Percentiles rank a stretch among this genome's conserved stretches.
Evolutionary conservation across 257 asterid species (phyloP).

Genomic region (Rhazya stricta): DNA sequence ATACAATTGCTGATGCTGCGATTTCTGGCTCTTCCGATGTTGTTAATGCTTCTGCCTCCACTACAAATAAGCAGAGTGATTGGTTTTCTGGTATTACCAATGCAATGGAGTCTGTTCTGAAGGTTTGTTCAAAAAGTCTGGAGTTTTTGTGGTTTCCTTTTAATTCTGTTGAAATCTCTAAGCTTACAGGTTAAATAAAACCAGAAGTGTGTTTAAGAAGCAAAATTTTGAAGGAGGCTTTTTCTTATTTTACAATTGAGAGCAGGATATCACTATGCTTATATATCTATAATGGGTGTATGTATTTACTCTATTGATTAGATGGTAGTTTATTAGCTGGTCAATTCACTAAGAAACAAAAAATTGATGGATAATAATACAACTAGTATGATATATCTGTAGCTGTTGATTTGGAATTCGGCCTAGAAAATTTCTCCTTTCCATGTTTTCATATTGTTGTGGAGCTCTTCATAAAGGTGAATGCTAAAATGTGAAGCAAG

Average conservation of each 20-base stretch:
- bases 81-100: conserved; percentile 96
- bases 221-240: not conserved
- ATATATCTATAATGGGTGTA: not conserved
- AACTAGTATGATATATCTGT: not conserved
- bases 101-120: conserved; percentile 85
- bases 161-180: not conserved
- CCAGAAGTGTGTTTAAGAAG: conserved; percentile 1
- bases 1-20: conserved; percentile 89
- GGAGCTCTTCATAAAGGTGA: not conserved
- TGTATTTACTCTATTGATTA: not conserved
- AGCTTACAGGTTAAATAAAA: not conserved
- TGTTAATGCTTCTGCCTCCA: conserved; percentile 29
- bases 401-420: not conserved
- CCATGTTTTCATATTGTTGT: not conserved
- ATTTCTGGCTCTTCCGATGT: conserved; percentile 51
- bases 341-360: not conserved
- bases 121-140: conserved; percentile 49
- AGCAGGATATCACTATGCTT: not conserved
- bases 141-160: conserved; percentile 3
- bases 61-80: conserved; percentile 61
- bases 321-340: not conserved
- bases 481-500: not conserved
- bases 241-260: not conserved
- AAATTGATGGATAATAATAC: not conserved
- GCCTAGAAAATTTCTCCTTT: not conserved